These are phyloP conservation scores for Pythium apleroticum DNA, from an alignment of 352 stramenopile species.

Conservation along the genomic window DNA sequence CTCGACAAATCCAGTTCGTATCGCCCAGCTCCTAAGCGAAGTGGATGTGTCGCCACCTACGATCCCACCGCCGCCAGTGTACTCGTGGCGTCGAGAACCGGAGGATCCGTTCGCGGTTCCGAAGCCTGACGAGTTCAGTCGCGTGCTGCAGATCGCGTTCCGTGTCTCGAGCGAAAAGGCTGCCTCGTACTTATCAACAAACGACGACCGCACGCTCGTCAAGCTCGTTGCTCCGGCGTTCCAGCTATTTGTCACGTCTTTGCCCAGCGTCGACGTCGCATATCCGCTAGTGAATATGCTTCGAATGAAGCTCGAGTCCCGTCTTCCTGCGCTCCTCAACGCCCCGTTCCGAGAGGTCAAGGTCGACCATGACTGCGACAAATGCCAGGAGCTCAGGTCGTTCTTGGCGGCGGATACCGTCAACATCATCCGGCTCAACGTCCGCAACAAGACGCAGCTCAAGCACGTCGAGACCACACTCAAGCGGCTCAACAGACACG, in stretches of 20 bases:
- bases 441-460: constrained; percentile 6
- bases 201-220: not conserved
- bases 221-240: constrained; percentile 3
- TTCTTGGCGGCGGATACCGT: constrained; percentile 1
- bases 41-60: not conserved
- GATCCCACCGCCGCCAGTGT: not conserved
- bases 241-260: not conserved
- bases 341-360: not conserved
- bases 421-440: not conserved
- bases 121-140: not conserved
- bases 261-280: not conserved
- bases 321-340: constrained; percentile 2
- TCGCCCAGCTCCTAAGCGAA: not conserved
- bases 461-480: constrained; percentile 12
- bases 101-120: not conserved
- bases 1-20: not conserved
- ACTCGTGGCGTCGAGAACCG: not conserved
- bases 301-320: not conserved
- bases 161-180: not conserved
- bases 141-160: not conserved
- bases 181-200: not conserved
- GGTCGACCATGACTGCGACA: constrained; percentile 11
- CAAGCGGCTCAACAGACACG: not conserved
- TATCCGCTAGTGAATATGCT: not conserved
- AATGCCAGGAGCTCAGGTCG: constrained; percentile 1